Base-by-base conservation (phyloP, 2,329 filamentous ascomycete species). In the Byssoonygena ceratinophila region DNA sequence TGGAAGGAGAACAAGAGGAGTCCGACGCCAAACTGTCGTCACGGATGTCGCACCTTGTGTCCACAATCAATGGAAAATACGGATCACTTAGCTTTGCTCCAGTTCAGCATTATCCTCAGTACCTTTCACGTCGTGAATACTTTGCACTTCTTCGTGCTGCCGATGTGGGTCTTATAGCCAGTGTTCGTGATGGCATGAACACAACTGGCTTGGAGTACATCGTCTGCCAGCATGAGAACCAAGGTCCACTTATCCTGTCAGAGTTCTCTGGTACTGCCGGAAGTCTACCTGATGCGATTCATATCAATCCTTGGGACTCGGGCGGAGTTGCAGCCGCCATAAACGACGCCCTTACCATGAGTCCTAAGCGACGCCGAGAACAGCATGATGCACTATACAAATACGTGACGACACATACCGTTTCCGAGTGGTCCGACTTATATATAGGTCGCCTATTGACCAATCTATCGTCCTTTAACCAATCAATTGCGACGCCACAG, bases 281-380 rank as follows among this genome's bases (percentile, higher is more conserved):
- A 51, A 92, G 84, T 52, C 77, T 97, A 34, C 80, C 80, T 56
- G 85, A 86, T 63, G 91, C 91, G 29, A 89, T 95, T 56, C 88
- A 94, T 68, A 95, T 97, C 74, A 97, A 97, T 70, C 91, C 91
- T 1, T 97, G 90, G 88, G 89, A 96, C 65, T 77, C 91, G 51
- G 81, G 78, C 23, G 87, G 86, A 32, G 90, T 95, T 12, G 90
- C 90, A 3, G 80, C 84, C 49, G 82, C 88, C 58, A 90, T 97
- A 65, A 80, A 94, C 63, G 73, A 81, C 50, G 91, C 89, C 3
- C 76, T 97, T 54, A 84, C 79, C 23, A 91, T 94, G 85, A 72
- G 81, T 0, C 68, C 76, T 1, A 77, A 81, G 8, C 76, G 82
- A 60, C 85, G 85, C 57, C 70, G 76, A 59, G 71, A 76, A 20